A percentile compares a stretch with the other conserved stretches of the same genome.
phyloP scores from a whole-genome alignment of 1,139 yeast genomes.

The Lodderomyces orthopsilosis region DNA sequence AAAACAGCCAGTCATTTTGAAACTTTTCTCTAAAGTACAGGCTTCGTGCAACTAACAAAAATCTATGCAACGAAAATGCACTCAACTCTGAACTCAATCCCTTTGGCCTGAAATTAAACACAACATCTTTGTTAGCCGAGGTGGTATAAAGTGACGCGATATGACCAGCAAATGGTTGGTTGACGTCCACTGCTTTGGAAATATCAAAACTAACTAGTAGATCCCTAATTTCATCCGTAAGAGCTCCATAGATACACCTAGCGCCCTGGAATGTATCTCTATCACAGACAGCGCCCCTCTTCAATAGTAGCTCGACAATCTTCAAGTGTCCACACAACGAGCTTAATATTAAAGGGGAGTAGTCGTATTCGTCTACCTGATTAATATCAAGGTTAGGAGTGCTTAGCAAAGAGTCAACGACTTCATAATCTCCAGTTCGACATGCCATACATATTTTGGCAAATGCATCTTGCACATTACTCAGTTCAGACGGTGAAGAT shows the following conservation, averaged over 20 bases:
- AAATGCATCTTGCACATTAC: constrained; percentile 22
- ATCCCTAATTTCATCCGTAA: constrained; percentile 62
- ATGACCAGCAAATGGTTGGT: constrained; percentile 77
- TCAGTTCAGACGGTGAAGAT: background rate
- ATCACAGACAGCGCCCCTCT: constrained; percentile 72
- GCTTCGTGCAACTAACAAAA: constrained; percentile 40
- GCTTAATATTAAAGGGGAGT: constrained; percentile 70
- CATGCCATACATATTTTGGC: constrained; percentile 62
- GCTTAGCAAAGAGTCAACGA: constrained; percentile 53
- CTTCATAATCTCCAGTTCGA: constrained; percentile 63
- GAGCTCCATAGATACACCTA: constrained; percentile 74
- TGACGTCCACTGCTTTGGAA: constrained; percentile 62
- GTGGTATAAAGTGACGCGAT: constrained; percentile 47
- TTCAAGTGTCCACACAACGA: constrained; percentile 71
- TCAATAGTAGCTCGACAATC: constrained; percentile 56
- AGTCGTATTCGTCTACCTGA: constrained; percentile 68
- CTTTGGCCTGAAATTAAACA: constrained; percentile 1
- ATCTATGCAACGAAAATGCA: constrained; percentile 34
- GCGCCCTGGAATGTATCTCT: constrained; percentile 80
- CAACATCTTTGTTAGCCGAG: constrained; percentile 14
- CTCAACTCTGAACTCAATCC: constrained; percentile 1
- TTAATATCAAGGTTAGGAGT: constrained; percentile 58
- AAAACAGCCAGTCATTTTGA: constrained; percentile 23
- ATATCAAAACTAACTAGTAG: constrained; percentile 60
- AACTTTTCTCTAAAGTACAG: constrained; percentile 25